Evolutionary conservation across 495 filamentous ascomycete species (phyloP).

Genomic region (Hypoxylon cercidicola): DNA sequence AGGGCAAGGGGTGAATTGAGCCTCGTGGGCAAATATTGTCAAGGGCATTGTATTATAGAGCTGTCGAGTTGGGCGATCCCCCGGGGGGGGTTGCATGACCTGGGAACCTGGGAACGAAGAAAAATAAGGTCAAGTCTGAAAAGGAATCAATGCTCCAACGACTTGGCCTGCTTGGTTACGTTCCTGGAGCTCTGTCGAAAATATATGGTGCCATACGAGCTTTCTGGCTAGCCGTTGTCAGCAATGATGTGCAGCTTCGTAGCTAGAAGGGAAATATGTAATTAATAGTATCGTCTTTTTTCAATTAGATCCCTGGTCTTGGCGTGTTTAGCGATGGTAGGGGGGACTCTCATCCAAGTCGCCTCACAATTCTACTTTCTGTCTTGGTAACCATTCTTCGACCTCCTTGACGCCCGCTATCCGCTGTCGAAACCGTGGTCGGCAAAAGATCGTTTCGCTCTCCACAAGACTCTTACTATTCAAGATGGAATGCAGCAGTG

Average conservation of each 20-base stretch:
- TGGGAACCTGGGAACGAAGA: constrained; percentile 28
- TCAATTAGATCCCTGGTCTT: constrained; percentile 36
- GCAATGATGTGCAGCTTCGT: constrained; percentile 24
- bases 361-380: constrained; percentile 5
- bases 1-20: constrained; percentile 34
- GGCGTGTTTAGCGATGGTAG: constrained; percentile 37
- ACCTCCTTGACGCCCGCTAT: constrained; percentile 18
- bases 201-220: constrained; percentile 12
- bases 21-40: constrained; percentile 46
- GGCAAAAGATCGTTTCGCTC: constrained; percentile 19
- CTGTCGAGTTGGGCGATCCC: constrained; percentile 40
- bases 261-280: constrained; percentile 30
- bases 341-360: constrained; percentile 20
- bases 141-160: constrained; percentile 22
- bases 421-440: constrained; percentile 15
- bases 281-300: constrained; percentile 19
- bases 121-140: constrained; percentile 9
- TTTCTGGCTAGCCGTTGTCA: constrained; percentile 21
- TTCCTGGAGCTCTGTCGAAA: constrained; percentile 21
- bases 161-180: constrained; percentile 9
- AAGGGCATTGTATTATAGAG: constrained; percentile 47
- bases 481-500: constrained; percentile 32
- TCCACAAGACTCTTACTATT: constrained; percentile 28
- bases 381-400: constrained; percentile 12
- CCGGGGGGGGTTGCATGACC: constrained; percentile 39